Evolutionary conservation across 1,284 basidiomycete genomes (phyloP), one percentile per base, ranked within the genome.

Genomic region (Microbotryum violaceum): DNA sequence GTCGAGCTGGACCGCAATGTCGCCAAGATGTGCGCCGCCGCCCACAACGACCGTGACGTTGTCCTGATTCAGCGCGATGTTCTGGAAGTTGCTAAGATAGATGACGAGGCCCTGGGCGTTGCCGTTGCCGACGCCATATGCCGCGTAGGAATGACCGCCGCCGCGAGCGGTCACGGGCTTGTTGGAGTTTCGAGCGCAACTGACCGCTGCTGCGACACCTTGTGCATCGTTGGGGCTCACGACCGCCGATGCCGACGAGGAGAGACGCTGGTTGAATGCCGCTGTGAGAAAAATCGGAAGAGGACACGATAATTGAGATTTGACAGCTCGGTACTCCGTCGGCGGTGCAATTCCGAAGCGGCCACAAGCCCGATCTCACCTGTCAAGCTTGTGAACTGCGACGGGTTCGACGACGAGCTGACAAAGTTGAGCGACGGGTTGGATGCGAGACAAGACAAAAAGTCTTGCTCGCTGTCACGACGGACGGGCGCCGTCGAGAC

Each of bases 131-230:
- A 73, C 67, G 4, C 74, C 70, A 33, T 70, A 75, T 33, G 70
- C 71, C 12, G 70, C 74, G 53, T 76, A 77, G 5, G 70, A 71
- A 51, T 77, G 75, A 4, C 75, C 75, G 6, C 75, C 75, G 23
- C 72, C 71, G 9, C 75, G 61, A 6, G 75, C 74, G 18, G 70
- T 67, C 31, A 76, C 71, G 31, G 71, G 50, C 29, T 68, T 57
- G 25, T 60, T 59, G 44, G 58, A 49, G 23, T 10, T 21, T 8
- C 64, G 57, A 50, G 68, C 74, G 61, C 74, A 75, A 1, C 56
- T 51, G 3, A 77, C 69, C 1, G 72, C 71, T 10, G 63, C 52
- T 16, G 70, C 49, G 20, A 77, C 71, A 12, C 74, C 60, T 1
- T 52, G 25, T 1, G 70, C 42, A 1, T 55, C 53, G 1, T 60